Evolutionary conservation across 1,284 basidiomycete genomes (phyloP).

Genomic region (Cryptococcus sp.): DNA sequence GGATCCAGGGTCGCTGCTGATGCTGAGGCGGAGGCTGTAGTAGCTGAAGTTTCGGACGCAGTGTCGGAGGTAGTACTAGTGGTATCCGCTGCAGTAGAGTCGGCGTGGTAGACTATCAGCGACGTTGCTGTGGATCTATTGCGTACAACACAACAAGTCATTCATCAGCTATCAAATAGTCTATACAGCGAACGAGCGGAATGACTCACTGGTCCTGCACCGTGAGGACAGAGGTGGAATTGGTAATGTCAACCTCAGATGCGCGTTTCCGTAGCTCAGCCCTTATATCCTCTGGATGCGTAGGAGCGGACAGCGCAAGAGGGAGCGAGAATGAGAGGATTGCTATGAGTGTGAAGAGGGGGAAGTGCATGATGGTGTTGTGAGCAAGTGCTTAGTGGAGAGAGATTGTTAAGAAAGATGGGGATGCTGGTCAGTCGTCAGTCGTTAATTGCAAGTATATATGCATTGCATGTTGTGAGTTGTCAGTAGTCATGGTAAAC

Average conservation of each 20-base stretch:
- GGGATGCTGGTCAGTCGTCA: too few species aligned
- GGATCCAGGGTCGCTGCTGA: slow-evolving; percentile 10
- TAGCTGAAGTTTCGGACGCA: neutral
- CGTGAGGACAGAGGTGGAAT: neutral
- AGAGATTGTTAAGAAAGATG: too few species aligned
- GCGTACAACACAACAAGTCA: neutral
- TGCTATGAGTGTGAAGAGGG: neutral
- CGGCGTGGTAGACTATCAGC: slow-evolving; percentile 5
- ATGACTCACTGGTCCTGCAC: neutral
- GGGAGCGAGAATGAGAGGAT: neutral
- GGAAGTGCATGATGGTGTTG: neutral
- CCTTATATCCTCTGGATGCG: neutral
- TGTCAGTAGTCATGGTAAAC: too few species aligned
- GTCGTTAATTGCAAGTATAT: too few species aligned
- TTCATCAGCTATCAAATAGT: neutral
- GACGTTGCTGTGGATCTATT: slow-evolving; percentile 11
- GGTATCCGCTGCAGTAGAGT: neutral
- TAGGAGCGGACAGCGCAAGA: neutral
- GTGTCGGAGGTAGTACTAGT: neutral
- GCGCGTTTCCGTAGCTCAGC: neutral
- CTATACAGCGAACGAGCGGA: too few species aligned
- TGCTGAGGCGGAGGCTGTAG: neutral
- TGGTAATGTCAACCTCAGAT: neutral
- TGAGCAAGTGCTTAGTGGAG: neutral
- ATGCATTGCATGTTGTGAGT: too few species aligned